A percentile compares a stretch with the other conserved stretches of the same genome.
Evolutionary conservation across 2,329 filamentous ascomycete genomes (phyloP).

Genomic region (Pseudogymnoascus sp.): DNA sequence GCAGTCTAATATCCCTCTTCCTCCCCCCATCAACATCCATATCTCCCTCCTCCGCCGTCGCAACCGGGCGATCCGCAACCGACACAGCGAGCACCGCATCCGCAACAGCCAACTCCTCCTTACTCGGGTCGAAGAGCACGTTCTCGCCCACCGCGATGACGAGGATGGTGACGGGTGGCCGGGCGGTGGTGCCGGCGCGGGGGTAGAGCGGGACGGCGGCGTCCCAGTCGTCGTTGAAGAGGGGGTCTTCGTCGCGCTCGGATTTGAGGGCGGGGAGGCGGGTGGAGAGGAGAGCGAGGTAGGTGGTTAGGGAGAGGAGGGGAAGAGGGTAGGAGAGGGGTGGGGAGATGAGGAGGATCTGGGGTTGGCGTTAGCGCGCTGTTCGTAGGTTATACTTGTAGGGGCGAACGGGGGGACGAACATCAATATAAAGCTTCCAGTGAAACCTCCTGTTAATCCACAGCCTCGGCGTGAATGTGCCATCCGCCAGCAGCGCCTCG

Average conservation of each 20-base stretch:
- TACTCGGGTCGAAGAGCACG: slow-evolving; percentile 86
- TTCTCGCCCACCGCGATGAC: slow-evolving; percentile 81
- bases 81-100: slow-evolving; percentile 84
- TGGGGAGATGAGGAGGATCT: slow-evolving; percentile 90
- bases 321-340: slow-evolving; percentile 89
- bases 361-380: slow-evolving; percentile 8
- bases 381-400: background rate
- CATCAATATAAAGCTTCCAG: slow-evolving; percentile 94
- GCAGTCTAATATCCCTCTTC: slow-evolving; percentile 44
- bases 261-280: slow-evolving; percentile 78
- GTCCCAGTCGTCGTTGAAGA: slow-evolving; percentile 98
- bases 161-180: slow-evolving; percentile 82
- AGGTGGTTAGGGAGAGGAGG: slow-evolving; percentile 83
- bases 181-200: slow-evolving; percentile 27
- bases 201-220: slow-evolving; percentile 68
- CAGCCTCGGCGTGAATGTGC: slow-evolving; percentile 60
- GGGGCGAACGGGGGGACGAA: slow-evolving; percentile 39
- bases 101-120: slow-evolving; percentile 87
- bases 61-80: slow-evolving; percentile 43
- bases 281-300: slow-evolving; percentile 84
- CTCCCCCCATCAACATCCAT: slow-evolving; percentile 34
- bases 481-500: slow-evolving; percentile 73
- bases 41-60: slow-evolving; percentile 18
- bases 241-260: slow-evolving; percentile 86
- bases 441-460: slow-evolving; percentile 89